These are phyloP conservation scores for Bretziella fagacearum DNA, from an alignment of 2,329 filamentous ascomycete genomes.

Conservation along the genomic window DNA sequence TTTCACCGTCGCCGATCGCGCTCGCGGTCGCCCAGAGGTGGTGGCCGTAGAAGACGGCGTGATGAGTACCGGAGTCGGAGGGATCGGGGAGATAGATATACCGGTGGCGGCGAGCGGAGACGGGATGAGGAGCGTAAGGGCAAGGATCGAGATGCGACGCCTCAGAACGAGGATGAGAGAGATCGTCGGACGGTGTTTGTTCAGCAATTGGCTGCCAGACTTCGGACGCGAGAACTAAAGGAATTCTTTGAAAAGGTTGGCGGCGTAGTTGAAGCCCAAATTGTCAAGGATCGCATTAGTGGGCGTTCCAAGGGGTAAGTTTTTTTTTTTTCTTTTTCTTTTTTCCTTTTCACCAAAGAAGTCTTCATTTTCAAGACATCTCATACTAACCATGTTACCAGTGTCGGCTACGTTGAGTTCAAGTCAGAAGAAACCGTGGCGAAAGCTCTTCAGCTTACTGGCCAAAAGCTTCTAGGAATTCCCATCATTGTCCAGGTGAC, in stretches of 20 bases:
- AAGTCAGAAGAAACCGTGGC: slow-evolving; percentile 87
- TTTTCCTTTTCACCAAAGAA: neutral
- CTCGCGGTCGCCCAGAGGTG: slow-evolving; percentile 51
- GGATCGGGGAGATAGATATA: slow-evolving; percentile 31
- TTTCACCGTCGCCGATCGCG: slow-evolving; percentile 57
- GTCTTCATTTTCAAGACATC: neutral
- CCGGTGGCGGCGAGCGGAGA: slow-evolving; percentile 35
- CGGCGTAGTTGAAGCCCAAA: slow-evolving; percentile 90
- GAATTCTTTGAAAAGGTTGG: slow-evolving; percentile 92
- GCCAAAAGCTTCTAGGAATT: slow-evolving; percentile 95
- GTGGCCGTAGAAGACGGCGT: slow-evolving; percentile 16
- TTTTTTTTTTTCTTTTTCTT: neutral
- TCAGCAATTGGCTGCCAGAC: slow-evolving; percentile 86
- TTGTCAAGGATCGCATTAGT: slow-evolving; percentile 94
- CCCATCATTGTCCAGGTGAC: slow-evolving; percentile 97
- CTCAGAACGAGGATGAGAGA: slow-evolving; percentile 85
- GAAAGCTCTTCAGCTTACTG: slow-evolving; percentile 91
- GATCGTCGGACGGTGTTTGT: slow-evolving; percentile 96
- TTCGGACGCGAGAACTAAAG: slow-evolving; percentile 83
- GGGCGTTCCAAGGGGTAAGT: slow-evolving; percentile 90
- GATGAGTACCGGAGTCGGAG: slow-evolving; percentile 27
- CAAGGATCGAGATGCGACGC: slow-evolving; percentile 36
- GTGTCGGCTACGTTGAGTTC: slow-evolving; percentile 98
- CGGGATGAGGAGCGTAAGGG: slow-evolving; percentile 31
- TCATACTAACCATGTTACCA: slow-evolving; percentile 23